Base-by-base conservation (phyloP, 768 basidiomycete species). In the Phanerodontia chrysosporium region DNA sequence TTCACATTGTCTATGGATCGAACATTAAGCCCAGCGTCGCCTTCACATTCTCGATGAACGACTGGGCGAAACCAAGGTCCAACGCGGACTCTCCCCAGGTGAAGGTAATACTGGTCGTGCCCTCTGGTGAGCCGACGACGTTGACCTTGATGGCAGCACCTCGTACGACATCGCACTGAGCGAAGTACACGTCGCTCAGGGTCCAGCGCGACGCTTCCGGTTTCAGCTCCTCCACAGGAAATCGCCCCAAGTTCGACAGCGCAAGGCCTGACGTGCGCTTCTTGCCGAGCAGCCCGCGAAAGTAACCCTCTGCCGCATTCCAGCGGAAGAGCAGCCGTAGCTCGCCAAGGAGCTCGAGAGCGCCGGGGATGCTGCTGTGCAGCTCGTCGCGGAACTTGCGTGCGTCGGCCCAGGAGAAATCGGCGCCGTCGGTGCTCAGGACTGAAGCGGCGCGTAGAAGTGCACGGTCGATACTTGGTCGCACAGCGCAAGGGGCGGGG, bases 401-500 rank as follows among this genome's bases (percentile, higher is more conserved):
- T 10, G 46, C 18, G 21, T 36, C 51, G 16, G 2, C 42, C 58
- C 58, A 59, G 3, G 51, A 45, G 49, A 51, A 51, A 22, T 24
- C 27, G 21, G 21, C 27, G 27, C 28, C 49, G 28, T 10, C 6
- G 7, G 29, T 29, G 49, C 7, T 27, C 28, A 51, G 9, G 49
- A 29, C 3, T 10, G 28, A 7, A 51, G 49, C 9, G 28, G 49
- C 28, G 29, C 27, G 49, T 30, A 51, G 22, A 14, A 5, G 28
- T 32, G 13, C 28, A 32, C 60, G 7, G 62, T 48, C 6, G 75
- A 74, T 29, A 73, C 67, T 45, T 69, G 65, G 60, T 75, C 72
- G 65, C 76, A 75, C 29, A 77, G 69, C 45, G 49, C 69, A 48
- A 66, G 66, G 2, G 61, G 54, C 9, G 75, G 61, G 5, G 66